These are phyloP conservation scores for Mycena sanguinolenta DNA, from an alignment of 768 basidiomycete species.

Conservation along the genomic window DNA sequence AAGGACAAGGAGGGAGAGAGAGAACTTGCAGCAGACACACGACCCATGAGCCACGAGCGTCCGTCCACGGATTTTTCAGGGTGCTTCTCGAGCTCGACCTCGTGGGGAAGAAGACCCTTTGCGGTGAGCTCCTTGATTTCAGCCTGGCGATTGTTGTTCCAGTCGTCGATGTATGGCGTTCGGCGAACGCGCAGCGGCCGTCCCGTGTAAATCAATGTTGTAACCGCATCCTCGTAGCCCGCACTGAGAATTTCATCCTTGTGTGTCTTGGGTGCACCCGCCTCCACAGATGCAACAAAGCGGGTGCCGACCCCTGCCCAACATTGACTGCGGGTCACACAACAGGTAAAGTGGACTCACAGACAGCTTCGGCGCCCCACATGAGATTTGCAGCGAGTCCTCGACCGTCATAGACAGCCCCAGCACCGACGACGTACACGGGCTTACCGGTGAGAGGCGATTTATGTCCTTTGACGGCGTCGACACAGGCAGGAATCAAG, in stretches of 20 bases:
- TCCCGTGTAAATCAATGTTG: slow-evolving; percentile 90
- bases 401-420: slow-evolving; percentile 94
- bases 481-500: slow-evolving; percentile 92
- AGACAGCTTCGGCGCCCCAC: slow-evolving; percentile 92
- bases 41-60: slow-evolving; percentile 87
- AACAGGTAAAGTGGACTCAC: slow-evolving; percentile 47
- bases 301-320: slow-evolving; percentile 81
- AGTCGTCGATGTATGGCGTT: slow-evolving; percentile 88
- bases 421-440: slow-evolving; percentile 91
- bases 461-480: slow-evolving; percentile 80
- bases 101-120: no score
- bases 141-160: no score
- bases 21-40: slow-evolving; percentile 66
- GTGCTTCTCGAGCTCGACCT: no score
- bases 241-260: slow-evolving; percentile 83
- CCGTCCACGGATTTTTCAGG: slow-evolving; percentile 82
- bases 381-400: slow-evolving; percentile 89
- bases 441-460: slow-evolving; percentile 88
- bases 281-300: slow-evolving; percentile 88
- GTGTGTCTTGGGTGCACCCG: slow-evolving; percentile 85
- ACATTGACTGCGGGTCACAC: neutral
- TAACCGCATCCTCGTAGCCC: slow-evolving; percentile 82
- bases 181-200: slow-evolving; percentile 90
- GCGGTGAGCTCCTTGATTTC: no score
- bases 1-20: neutral